Evolutionary conservation across 1,284 basidiomycete genomes (phyloP).

Genomic region (Cryptococcus sp.): DNA sequence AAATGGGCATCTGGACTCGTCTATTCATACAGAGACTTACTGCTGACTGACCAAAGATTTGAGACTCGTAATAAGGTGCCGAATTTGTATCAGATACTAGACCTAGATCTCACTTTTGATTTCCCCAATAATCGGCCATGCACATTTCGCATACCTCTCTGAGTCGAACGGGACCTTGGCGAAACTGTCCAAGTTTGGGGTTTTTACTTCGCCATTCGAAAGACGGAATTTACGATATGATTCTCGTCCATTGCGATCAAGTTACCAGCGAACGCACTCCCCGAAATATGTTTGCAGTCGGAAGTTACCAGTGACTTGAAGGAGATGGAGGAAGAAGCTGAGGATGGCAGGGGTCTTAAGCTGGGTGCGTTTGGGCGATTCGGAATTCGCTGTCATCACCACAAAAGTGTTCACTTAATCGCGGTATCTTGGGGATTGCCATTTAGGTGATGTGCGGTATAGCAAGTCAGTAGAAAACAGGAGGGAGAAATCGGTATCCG

Average conservation of each 20-base stretch:
- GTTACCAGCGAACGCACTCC: slow-evolving; percentile 21
- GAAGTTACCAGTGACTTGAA: background rate
- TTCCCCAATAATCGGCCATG: slow-evolving; percentile 15
- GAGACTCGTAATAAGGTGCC: too few species aligned
- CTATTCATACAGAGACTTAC: too few species aligned
- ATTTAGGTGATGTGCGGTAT: too few species aligned
- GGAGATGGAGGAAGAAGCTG: slow-evolving; percentile 1
- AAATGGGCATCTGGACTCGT: too few species aligned
- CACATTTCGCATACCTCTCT: slow-evolving; percentile 28
- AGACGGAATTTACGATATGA: slow-evolving; percentile 7
- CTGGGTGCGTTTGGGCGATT: slow-evolving; percentile 14
- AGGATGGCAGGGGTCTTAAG: slow-evolving; percentile 22
- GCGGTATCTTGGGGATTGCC: background rate
- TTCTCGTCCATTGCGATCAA: slow-evolving; percentile 18
- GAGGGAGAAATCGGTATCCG: too few species aligned
- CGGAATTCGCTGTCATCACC: slow-evolving; percentile 24
- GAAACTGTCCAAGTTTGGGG: slow-evolving; percentile 20
- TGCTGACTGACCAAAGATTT: too few species aligned
- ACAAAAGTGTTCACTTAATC: slow-evolving; percentile 17
- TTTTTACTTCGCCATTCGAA: slow-evolving; percentile 6
- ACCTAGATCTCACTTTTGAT: too few species aligned
- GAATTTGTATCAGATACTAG: too few species aligned
- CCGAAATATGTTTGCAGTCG: slow-evolving; percentile 27
- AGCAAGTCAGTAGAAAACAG: too few species aligned
- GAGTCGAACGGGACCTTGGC: slow-evolving; percentile 18